phyloP scores from a whole-genome alignment of 2,329 filamentous ascomycete species.

The Colletotrichum plurivorum region DNA sequence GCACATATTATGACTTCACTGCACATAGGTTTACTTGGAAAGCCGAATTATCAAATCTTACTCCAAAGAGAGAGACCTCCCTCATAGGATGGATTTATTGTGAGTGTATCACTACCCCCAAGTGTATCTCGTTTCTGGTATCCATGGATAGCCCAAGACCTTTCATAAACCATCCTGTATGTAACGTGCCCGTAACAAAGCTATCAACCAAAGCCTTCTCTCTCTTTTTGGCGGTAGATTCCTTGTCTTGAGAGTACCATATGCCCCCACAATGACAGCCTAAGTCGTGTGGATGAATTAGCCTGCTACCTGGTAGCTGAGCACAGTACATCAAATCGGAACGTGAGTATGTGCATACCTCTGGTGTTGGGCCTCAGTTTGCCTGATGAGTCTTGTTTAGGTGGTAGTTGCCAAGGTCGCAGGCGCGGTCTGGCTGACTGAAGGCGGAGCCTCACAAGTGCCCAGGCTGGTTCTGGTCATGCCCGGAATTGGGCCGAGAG shows the following conservation, averaged over 20 bases:
- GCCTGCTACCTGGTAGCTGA: not conserved
- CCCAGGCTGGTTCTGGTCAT: slow-evolving; percentile 53
- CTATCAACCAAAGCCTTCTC: not conserved
- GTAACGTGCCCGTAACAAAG: no score
- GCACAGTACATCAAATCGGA: not conserved
- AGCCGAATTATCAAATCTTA: no score
- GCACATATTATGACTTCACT: no score
- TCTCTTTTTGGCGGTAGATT: not conserved
- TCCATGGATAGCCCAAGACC: no score
- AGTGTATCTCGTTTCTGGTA: no score
- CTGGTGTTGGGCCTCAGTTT: not conserved
- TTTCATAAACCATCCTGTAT: no score
- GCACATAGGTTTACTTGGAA: no score
- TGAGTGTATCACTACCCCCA: no score
- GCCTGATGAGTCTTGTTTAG: no score
- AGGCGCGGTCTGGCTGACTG: not conserved
- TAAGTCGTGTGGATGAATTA: not conserved
- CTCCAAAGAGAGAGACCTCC: no score
- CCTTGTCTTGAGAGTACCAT: not conserved
- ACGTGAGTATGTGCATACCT: not conserved
- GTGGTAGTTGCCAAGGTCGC: no score
- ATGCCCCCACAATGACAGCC: not conserved
- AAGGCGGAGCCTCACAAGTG: slow-evolving; percentile 42
- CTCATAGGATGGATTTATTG: no score
- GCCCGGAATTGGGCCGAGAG: slow-evolving; percentile 52